Percentiles rank a stretch among this genome's conserved stretches.
phyloP scores from a whole-genome alignment of 2,329 filamentous ascomycete genomes.

The Lecanosticta acicola region DNA sequence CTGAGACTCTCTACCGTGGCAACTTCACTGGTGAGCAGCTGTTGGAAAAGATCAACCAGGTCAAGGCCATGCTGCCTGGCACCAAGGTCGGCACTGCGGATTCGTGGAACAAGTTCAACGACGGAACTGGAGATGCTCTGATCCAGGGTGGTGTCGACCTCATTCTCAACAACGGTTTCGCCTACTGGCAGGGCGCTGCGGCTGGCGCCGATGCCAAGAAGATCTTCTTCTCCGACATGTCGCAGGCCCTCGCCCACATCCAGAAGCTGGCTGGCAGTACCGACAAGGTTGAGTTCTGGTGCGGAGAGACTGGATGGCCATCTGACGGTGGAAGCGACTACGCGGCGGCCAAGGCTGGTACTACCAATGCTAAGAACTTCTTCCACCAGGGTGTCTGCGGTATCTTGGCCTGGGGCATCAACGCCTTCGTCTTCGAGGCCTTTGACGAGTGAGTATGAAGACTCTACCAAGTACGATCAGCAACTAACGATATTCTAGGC shows the following conservation, averaged over 20 bases:
- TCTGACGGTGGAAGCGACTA: constrained; percentile 58
- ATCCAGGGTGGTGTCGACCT: constrained; percentile 57
- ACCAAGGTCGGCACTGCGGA: constrained; percentile 63
- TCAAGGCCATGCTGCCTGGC: constrained; percentile 51
- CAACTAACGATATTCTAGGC: constrained; percentile 7
- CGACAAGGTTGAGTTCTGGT: constrained; percentile 59
- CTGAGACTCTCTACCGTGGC: constrained; percentile 64
- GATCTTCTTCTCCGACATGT: constrained; percentile 63
- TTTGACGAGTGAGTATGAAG: constrained; percentile 53
- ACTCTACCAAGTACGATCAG: constrained; percentile 5
- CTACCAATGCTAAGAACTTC: constrained; percentile 54
- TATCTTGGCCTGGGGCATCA: constrained; percentile 59
- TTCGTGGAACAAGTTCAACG: constrained; percentile 66
- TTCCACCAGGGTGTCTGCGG: constrained; percentile 57
- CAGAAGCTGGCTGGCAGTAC: constrained; percentile 52
- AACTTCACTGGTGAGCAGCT: constrained; percentile 59
- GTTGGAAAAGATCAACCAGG: constrained; percentile 55
- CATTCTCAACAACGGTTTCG: constrained; percentile 62
- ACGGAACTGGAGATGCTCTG: constrained; percentile 61
- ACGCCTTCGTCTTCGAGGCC: constrained; percentile 68
- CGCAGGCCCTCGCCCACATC: constrained; percentile 58
- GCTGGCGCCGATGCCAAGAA: constrained; percentile 50
- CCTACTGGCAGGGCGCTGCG: constrained; percentile 60
- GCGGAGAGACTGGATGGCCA: constrained; percentile 65
- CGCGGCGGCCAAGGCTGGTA: constrained; percentile 54